A percentile compares a stretch with the other conserved stretches of the same genome.
Evolutionary conservation across 257 asterid species (phyloP).

Genomic region (Handroanthus guayacan): DNA sequence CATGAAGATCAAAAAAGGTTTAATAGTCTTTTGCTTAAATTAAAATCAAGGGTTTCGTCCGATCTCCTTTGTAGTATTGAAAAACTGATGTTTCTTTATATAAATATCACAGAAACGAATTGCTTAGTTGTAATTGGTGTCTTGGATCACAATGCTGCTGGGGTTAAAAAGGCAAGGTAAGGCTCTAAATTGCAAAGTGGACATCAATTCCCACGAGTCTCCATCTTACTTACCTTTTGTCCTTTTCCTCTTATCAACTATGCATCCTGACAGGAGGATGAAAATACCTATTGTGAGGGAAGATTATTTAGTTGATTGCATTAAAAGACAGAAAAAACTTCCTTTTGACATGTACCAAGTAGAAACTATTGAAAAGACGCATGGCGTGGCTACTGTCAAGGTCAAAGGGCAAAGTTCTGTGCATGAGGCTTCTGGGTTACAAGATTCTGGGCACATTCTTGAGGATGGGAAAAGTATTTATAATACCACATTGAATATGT

Average conservation of each 20-base stretch:
- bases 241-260: slow-evolving; percentile 21
- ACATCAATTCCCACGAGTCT: slow-evolving; percentile 16
- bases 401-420: slow-evolving; percentile 97
- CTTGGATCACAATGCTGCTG: slow-evolving; percentile 60
- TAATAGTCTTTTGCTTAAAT: slow-evolving; percentile 18
- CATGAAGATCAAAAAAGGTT: slow-evolving; percentile 73
- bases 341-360: slow-evolving; percentile 76
- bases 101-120: slow-evolving; percentile 64
- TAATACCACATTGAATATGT: slow-evolving; percentile 87
- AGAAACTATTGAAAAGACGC: slow-evolving; percentile 62
- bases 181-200: slow-evolving; percentile 35
- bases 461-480: slow-evolving; percentile 86
- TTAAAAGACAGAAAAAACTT: slow-evolving; percentile 75
- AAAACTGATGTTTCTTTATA: background rate
- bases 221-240: slow-evolving; percentile 6
- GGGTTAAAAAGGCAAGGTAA: slow-evolving; percentile 90
- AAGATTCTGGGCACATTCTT: slow-evolving; percentile 94
- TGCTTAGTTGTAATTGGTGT: slow-evolving; percentile 72
- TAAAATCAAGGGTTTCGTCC: slow-evolving; percentile 32
- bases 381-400: slow-evolving; percentile 75
- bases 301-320: slow-evolving; percentile 81
- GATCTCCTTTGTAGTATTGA: slow-evolving; percentile 26
- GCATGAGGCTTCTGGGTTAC: slow-evolving; percentile 88
- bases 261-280: slow-evolving; percentile 74
- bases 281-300: slow-evolving; percentile 84